A percentile compares a stretch with the other conserved stretches of the same genome.
Evolutionary conservation across 2,329 filamentous ascomycete species (phyloP).

Genomic region (Hypoxylon sp.): DNA sequence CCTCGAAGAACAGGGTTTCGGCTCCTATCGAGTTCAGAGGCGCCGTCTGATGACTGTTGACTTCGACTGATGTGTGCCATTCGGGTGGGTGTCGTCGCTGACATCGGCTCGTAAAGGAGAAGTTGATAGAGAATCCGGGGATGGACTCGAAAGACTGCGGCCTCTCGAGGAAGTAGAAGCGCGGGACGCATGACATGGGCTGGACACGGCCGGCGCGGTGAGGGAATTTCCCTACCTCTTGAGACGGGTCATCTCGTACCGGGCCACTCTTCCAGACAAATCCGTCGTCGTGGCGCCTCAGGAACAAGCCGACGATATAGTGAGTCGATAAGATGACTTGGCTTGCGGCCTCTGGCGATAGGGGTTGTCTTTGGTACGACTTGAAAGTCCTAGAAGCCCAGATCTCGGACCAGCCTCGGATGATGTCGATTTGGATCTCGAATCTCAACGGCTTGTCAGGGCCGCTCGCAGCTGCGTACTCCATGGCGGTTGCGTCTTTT

Average conservation of each 20-base stretch:
- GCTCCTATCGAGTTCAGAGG: slow-evolving; percentile 56
- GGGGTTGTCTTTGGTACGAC: slow-evolving; percentile 59
- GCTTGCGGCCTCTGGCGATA: slow-evolving; percentile 54
- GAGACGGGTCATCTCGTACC: slow-evolving; percentile 49
- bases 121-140: slow-evolving; percentile 59
- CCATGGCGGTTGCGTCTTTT: slow-evolving; percentile 57
- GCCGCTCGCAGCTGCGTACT: slow-evolving; percentile 48
- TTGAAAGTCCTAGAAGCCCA: slow-evolving; percentile 56
- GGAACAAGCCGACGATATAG: slow-evolving; percentile 59
- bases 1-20: slow-evolving; percentile 57
- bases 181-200: slow-evolving; percentile 57
- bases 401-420: slow-evolving; percentile 50
- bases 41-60: slow-evolving; percentile 57
- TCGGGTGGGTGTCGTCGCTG: slow-evolving; percentile 46
- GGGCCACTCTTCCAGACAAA: slow-evolving; percentile 58
- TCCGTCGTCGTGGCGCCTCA: slow-evolving; percentile 58
- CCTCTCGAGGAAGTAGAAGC: slow-evolving; percentile 53
- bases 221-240: slow-evolving; percentile 50
- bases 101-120: slow-evolving; percentile 55
- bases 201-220: slow-evolving; percentile 54
- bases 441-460: slow-evolving; percentile 56
- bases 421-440: slow-evolving; percentile 57
- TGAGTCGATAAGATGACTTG: slow-evolving; percentile 59
- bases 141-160: slow-evolving; percentile 55
- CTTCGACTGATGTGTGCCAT: slow-evolving; percentile 51